Evolutionary conservation across 441 rosid genomes (phyloP), one percentile per base, ranked within the genome.

Genomic region (Jatropha podagrica): DNA sequence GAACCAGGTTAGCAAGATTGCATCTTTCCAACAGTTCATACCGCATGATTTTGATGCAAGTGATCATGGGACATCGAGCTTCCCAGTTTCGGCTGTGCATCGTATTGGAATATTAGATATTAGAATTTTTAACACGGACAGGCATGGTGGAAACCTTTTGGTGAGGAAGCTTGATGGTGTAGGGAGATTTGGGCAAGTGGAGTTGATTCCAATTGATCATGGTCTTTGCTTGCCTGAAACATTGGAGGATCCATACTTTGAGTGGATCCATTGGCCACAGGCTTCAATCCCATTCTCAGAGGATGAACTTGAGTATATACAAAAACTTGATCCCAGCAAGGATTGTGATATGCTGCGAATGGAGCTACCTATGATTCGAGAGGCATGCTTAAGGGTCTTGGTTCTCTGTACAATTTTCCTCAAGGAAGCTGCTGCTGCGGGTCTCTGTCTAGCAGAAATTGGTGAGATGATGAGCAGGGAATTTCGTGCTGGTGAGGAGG

Each of bases 221-320:
- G 89, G 89, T 18, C 88, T 86, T 77, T 86, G 89, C 83, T 76
- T 86, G 72, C 89, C 89, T 3, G 89, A 86, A 77, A 79, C 88
- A 38, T 76, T 86, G 78, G 89, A 85, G 72, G 89, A 86, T 49
- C 89, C 89, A 5, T 86, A 86, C 71, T 85, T 86, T 4, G 89
- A 86, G 84, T 86, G 89, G 89, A 86, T 86, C 75, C 88, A 86
- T 59, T 86, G 89, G 89, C 89, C 89, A 32, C 89, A 86, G 65
- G 86, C 89, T 23, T 86, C 89, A 38, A 85, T 86, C 64, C 89
- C 89, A 4, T 86, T 86, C 67, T 83, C 88, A 2, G 88, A 83
- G 38, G 89, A 83, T 56, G 89, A 86, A 71, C 83, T 86, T 54
- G 78, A 84, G 62, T 83, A 86, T 51, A 86, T 86, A 55, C 66